Evolutionary conservation across 2,329 filamentous ascomycete genomes (phyloP), one percentile per base, ranked within the genome.

Genomic region (Nannizziopsis arthrosporioides): DNA sequence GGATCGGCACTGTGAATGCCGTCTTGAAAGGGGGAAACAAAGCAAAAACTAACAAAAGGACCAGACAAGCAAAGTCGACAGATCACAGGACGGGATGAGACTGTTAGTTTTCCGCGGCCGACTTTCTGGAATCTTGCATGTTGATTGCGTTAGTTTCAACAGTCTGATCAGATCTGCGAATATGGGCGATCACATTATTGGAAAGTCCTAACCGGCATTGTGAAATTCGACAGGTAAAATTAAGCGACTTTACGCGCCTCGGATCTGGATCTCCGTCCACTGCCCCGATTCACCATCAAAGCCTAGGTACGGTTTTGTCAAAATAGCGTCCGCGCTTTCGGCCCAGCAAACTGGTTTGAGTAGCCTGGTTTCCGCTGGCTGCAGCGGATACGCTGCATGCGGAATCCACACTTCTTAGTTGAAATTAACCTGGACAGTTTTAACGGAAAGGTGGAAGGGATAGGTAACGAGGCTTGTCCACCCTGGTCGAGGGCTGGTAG

Each of bases 281-380:
- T 14, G 35, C 7, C 14, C 35, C 35, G 14, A 9, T n/a, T 17
- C 35, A 37, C 35, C 17, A 15, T 14, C 35, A 37, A 37, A 37
- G 35, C 35, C 35, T 15, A 14, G 8, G 12, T 10, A 36, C 11
- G 34, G 17, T 12, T 37, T 36, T 37, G 14, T 14, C n/a, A 37
- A 37, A 14, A 17, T 17, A 37, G 38, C 12, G 36, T 22, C 22
- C 42, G 32, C 14, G 42, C 32, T 18, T 44, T 37, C 14, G 44
- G n/a, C 36, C 44, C 44, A 46, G 44, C 36, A 18, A 39, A 22
- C 22, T 46, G 44, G 44, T 46, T 40, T 39, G 4, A 32, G 35
- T 46, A 32, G 44, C 38, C 39, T 30, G 36, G 5, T 9, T 39
- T 32, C 22, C 34, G 22, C 22, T 27, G 22, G 22, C 3, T 32